Conservation (phyloP, 2,329 filamentous ascomycete species). For the Fusarium caatingaense region DNA sequence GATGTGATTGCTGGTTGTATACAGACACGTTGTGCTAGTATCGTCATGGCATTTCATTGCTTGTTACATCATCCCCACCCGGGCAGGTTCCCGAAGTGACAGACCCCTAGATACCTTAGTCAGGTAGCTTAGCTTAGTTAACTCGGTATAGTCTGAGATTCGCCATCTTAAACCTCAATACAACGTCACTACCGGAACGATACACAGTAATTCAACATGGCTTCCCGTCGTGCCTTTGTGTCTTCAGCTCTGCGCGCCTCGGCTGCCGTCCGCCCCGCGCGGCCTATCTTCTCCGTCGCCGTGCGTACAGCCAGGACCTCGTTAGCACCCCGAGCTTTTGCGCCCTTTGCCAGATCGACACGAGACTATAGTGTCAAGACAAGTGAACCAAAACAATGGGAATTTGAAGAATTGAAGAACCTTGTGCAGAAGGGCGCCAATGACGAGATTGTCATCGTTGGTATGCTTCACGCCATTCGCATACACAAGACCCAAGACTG, state of each 20-base stretch:
- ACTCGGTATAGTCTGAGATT: conserved; percentile 2
- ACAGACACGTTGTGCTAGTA: not conserved
- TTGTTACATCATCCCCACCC: conserved; percentile 19
- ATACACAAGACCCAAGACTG: not conserved
- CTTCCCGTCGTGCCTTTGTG: conserved; percentile 35
- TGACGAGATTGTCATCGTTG: conserved; percentile 58
- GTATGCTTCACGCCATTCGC: conserved; percentile 46
- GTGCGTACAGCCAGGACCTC: conserved; percentile 8
- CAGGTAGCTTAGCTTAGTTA: conserved; percentile 15
- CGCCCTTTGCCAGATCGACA: conserved; percentile 5
- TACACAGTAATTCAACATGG: conserved; percentile 19
- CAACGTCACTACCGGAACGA: not conserved
- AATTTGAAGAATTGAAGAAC: conserved; percentile 62
- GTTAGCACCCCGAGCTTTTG: conserved; percentile 4
- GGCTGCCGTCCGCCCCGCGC: conserved; percentile 15
- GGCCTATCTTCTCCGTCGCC: conserved; percentile 17
- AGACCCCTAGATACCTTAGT: conserved; percentile 13
- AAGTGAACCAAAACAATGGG: conserved; percentile 56
- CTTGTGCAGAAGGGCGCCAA: conserved; percentile 45
- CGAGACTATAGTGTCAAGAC: conserved; percentile 33
- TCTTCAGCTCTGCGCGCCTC: conserved; percentile 34
- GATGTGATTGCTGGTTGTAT: not conserved
- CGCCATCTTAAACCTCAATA: conserved; percentile 21
- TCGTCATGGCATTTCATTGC: not conserved
- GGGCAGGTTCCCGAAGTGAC: conserved; percentile 12